These are phyloP conservation scores for Centella asiatica DNA, from an alignment of 129 eudicot genomes.

Conservation along the genomic window DNA sequence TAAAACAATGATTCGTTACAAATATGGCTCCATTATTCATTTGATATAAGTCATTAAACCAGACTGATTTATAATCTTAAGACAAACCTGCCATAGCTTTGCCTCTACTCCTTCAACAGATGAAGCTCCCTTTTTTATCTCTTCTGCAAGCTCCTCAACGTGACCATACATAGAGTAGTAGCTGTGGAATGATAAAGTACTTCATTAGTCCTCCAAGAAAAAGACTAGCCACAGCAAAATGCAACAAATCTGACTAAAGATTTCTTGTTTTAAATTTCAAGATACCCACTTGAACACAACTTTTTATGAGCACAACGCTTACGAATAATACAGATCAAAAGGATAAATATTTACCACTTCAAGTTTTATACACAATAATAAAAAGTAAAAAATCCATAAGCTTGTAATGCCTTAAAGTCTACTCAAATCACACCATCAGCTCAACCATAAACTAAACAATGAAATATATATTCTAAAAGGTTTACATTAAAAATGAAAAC, in stretches of 20 bases:
- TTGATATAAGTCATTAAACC: too few species aligned
- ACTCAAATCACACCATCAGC: not conserved
- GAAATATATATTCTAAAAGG: too few species aligned
- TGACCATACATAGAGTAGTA: conserved; percentile 88
- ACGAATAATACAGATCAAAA: not conserved
- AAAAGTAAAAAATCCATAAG: not conserved
- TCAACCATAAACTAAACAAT: too few species aligned
- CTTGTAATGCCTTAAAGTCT: not conserved
- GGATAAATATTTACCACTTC: too few species aligned
- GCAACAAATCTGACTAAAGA: not conserved
- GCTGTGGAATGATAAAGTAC: conserved; percentile 16
- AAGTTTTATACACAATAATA: not conserved
- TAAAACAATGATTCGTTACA: too few species aligned
- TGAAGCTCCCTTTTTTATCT: conserved; percentile 65
- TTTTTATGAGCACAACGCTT: not conserved
- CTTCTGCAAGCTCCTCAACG: conserved; percentile 66
- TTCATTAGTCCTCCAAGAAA: not conserved
- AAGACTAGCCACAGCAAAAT: not conserved
- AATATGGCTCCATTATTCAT: too few species aligned
- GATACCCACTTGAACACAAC: too few species aligned
- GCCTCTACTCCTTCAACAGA: conserved; percentile 84
- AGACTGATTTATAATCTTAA: too few species aligned
- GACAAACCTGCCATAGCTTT: conserved; percentile 64
- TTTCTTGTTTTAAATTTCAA: not conserved
- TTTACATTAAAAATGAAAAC: too few species aligned